These are phyloP conservation scores for Talaromyces sp. DNA, from an alignment of 2,329 filamentous ascomycete genomes.

Conservation along the genomic window DNA sequence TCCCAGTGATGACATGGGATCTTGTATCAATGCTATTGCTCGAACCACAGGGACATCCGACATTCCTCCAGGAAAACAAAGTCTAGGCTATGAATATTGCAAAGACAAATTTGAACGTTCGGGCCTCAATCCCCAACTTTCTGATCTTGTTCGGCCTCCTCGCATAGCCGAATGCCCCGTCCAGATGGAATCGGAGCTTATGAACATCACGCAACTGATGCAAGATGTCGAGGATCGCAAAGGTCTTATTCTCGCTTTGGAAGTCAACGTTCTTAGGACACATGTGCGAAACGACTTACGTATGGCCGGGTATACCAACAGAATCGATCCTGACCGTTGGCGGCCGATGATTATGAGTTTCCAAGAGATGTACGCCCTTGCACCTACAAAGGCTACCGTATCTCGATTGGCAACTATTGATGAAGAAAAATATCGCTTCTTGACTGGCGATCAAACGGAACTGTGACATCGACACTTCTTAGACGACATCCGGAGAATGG, in stretches of 20 bases:
- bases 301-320: constrained; percentile 28
- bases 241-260: background rate
- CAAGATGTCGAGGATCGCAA: background rate
- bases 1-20: constrained; percentile 28
- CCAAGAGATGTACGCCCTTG: constrained; percentile 37
- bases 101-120: constrained; percentile 1
- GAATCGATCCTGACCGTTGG: constrained; percentile 40
- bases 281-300: background rate
- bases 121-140: background rate
- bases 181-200: background rate
- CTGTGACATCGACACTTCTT: too few relatives aligned
- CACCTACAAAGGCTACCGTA: background rate
- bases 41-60: constrained; percentile 26
- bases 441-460: too few relatives aligned
- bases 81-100: background rate
- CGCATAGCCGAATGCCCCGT: background rate
- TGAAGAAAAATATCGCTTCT: background rate
- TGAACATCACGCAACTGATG: background rate
- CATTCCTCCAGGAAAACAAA: too few relatives aligned
- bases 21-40: constrained; percentile 34
- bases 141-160: background rate
- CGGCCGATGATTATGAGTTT: constrained; percentile 42
- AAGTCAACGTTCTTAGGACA: background rate
- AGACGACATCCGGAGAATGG: too few relatives aligned
- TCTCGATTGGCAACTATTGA: background rate